These are phyloP conservation scores for Phytopythium sindhum DNA, from an alignment of 352 stramenopile species.

Conservation along the genomic window DNA sequence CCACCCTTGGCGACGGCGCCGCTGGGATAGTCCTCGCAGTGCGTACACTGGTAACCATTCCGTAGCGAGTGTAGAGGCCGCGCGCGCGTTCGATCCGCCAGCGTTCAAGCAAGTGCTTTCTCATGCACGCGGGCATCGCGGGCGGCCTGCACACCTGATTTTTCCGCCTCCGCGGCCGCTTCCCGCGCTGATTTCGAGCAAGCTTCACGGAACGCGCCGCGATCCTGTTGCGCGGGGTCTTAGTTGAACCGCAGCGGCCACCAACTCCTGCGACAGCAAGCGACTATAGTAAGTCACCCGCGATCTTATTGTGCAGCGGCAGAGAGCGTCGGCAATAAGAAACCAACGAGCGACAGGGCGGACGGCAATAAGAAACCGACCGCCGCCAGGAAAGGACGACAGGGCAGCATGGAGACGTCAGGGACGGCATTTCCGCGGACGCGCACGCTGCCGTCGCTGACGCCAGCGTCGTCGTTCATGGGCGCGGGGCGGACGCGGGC, in stretches of 20 bases:
- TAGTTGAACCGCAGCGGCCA: no score
- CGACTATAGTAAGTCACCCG: no score
- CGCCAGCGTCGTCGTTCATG: neutral
- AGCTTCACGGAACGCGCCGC: slow-evolving; percentile 5
- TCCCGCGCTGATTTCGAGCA: neutral
- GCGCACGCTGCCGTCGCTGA: slow-evolving; percentile 4
- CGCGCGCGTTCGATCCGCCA: no score
- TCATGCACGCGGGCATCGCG: neutral
- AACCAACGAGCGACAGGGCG: no score
- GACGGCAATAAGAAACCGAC: no score
- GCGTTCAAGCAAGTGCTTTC: neutral
- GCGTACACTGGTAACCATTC: no score
- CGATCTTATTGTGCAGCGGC: neutral
- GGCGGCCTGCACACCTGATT: neutral
- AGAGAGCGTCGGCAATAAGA: neutral
- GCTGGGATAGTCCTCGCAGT: no score
- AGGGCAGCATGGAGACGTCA: neutral
- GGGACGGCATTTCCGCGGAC: neutral
- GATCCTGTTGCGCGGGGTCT: no score
- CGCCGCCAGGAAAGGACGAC: neutral
- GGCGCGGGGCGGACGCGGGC: neutral
- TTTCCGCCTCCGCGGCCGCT: neutral
- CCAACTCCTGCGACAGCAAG: no score
- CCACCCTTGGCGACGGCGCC: neutral
- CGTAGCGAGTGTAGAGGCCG: neutral